Evolutionary conservation across 2,329 filamentous ascomycete species (phyloP).

Genomic region (Cladophialophora bantiana): DNA sequence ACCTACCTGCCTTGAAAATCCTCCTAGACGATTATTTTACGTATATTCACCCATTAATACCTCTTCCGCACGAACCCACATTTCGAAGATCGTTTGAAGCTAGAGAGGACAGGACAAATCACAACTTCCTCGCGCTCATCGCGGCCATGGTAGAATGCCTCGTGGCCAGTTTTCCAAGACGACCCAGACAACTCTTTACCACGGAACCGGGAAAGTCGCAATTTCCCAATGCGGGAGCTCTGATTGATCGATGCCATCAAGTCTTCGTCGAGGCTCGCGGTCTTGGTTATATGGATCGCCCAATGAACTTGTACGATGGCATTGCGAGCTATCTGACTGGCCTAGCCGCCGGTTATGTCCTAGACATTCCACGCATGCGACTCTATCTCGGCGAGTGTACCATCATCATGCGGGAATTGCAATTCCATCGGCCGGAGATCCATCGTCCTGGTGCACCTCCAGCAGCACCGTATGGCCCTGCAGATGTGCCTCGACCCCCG

Average conservation of each 20-base stretch:
- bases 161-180: slow-evolving; percentile 54
- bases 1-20: slow-evolving; percentile 49
- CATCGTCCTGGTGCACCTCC: slow-evolving; percentile 33
- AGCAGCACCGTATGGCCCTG: slow-evolving; percentile 39
- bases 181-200: slow-evolving; percentile 51
- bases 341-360: slow-evolving; percentile 51
- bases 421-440: slow-evolving; percentile 44
- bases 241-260: slow-evolving; percentile 54
- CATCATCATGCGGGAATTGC: slow-evolving; percentile 51
- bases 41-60: slow-evolving; percentile 57
- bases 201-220: slow-evolving; percentile 47
- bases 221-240: slow-evolving; percentile 52
- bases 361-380: slow-evolving; percentile 49
- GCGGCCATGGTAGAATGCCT: slow-evolving; percentile 55
- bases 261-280: slow-evolving; percentile 54
- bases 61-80: slow-evolving; percentile 55
- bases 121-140: slow-evolving; percentile 53
- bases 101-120: slow-evolving; percentile 52
- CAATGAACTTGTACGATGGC: slow-evolving; percentile 53
- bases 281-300: slow-evolving; percentile 52
- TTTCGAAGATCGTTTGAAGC: slow-evolving; percentile 53
- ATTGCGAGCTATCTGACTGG: slow-evolving; percentile 54
- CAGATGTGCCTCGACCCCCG: slow-evolving; percentile 27
- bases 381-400: slow-evolving; percentile 54
- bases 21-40: slow-evolving; percentile 57